Conservation (phyloP, 495 filamentous ascomycete genomes). For the Penicillium dipodomyicola region DNA sequence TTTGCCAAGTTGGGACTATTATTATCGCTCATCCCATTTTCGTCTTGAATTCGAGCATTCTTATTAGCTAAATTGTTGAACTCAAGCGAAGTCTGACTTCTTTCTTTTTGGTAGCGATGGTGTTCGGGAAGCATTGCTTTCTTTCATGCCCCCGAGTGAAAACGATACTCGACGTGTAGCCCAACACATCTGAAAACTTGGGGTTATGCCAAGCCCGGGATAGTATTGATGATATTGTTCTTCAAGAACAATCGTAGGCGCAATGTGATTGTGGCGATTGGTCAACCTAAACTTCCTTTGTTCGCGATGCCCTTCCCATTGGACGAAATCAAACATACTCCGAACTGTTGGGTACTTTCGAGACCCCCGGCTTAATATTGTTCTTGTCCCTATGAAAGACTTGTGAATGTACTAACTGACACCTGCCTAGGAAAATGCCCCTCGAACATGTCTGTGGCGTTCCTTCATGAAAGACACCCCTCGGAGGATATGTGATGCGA, state of each 20-base stretch:
- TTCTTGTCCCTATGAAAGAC: not conserved
- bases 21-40: not conserved
- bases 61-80: conserved; percentile 5
- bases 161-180: not conserved
- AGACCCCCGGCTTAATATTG: conserved; percentile 5
- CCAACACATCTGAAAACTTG: not conserved
- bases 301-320: not conserved
- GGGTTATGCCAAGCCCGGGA: not conserved
- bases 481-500: not conserved
- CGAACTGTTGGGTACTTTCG: too few relatives aligned
- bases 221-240: conserved; percentile 2
- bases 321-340: not conserved
- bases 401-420: not conserved
- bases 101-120: not conserved
- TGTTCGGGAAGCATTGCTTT: not conserved
- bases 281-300: not conserved
- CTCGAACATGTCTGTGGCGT: not conserved
- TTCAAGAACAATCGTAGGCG: conserved; percentile 9
- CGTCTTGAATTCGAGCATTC: not conserved
- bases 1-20: conserved; percentile 9
- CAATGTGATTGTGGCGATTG: not conserved
- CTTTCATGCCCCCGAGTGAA: not conserved
- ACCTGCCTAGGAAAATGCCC: not conserved
- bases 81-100: not conserved
- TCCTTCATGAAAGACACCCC: not conserved